Evolutionary conservation across 2,329 filamentous ascomycete species (phyloP).

Genomic region (Alternaria sp.): DNA sequence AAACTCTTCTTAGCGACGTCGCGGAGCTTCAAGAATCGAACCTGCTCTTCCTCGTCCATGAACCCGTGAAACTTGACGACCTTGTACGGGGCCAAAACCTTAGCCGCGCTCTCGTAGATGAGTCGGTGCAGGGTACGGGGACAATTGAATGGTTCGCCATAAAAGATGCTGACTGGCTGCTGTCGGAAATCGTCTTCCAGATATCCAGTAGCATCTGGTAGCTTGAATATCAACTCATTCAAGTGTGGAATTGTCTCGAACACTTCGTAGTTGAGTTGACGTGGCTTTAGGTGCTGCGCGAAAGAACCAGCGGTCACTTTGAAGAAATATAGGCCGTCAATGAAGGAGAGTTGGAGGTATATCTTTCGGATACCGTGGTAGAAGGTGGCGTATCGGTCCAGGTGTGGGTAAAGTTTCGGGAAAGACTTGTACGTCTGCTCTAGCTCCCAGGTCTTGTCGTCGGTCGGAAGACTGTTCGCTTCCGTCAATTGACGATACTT

Average conservation of each 20-base stretch:
- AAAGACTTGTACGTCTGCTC: too few species aligned
- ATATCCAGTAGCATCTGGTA: constrained; percentile 18
- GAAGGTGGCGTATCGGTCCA: constrained; percentile 32
- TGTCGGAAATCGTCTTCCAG: constrained; percentile 6
- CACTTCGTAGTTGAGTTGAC: constrained; percentile 17
- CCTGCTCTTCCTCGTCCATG: constrained; percentile 26
- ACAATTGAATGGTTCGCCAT: constrained; percentile 23
- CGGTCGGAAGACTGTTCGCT: constrained; percentile 10
- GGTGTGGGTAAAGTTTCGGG: constrained; percentile 29
- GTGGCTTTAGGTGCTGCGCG: background rate
- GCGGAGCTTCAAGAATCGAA: constrained; percentile 11
- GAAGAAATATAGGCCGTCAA: constrained; percentile 35
- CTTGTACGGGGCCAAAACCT: constrained; percentile 14
- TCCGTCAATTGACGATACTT: constrained; percentile 21
- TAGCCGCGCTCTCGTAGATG: constrained; percentile 34
- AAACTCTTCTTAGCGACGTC: background rate
- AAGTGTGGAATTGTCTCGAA: constrained; percentile 31
- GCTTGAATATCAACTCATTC: constrained; percentile 23
- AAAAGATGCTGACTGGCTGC: constrained; percentile 23
- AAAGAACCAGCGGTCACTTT: constrained; percentile 25
- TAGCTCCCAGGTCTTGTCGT: background rate
- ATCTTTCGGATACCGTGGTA: constrained; percentile 35
- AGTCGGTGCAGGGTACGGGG: constrained; percentile 28
- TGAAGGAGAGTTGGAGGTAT: constrained; percentile 24
- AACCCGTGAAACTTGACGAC: constrained; percentile 22